Evolutionary conservation across 2,329 filamentous ascomycete species (phyloP), one percentile per base, ranked within the genome.

Genomic region (Pseudogymnoascus sp.): DNA sequence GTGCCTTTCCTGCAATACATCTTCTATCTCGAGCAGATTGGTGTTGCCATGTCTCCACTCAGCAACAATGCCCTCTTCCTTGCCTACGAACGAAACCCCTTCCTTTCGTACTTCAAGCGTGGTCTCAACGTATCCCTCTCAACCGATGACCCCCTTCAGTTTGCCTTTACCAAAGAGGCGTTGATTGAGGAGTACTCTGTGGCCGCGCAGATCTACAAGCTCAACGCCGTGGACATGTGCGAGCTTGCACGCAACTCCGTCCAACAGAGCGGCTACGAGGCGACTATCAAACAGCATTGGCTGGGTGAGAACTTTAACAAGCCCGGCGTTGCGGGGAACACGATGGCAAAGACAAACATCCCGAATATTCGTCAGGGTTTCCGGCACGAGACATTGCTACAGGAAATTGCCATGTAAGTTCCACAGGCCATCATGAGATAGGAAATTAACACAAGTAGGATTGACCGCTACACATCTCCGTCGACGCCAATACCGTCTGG

Each of bases 161-260:
- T 99, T 72, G 94, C 94, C 2, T 99, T 97, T 71, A 99, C 94
- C 5, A 99, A 97, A 70, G 94, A 99, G 74, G 94, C 94, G 1
- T 76, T 99, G 62, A 99, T 99, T 67, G 94, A 99, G 73, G 94
- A 99, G 72, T 99, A 99, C 70, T 92, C 93, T 0, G 94, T 99
- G 7, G 94, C 94, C 3, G 94, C 94, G 4, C 94, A 99, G 75
- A 99, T 99, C 62, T 99, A 97, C 78, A 97, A 97, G 76, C 84
- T 99, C 38, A 95, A 87, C 70, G 89, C 93, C 0, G 92, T 97
- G 3, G 94, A 99, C 70, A 99, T 99, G 94, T 97, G 94, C 71
- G 94, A 99, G 75, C 76, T 99, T 62, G 94, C 94, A 22, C 96
- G 96, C 75, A 93, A 97, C 72, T 96, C 91, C 8, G 94, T 99